A percentile compares a stretch with the other conserved stretches of the same genome.
These are phyloP conservation scores for Rubus parviflorus DNA, from an alignment of 306 rosid genomes.

Conservation along the genomic window DNA sequence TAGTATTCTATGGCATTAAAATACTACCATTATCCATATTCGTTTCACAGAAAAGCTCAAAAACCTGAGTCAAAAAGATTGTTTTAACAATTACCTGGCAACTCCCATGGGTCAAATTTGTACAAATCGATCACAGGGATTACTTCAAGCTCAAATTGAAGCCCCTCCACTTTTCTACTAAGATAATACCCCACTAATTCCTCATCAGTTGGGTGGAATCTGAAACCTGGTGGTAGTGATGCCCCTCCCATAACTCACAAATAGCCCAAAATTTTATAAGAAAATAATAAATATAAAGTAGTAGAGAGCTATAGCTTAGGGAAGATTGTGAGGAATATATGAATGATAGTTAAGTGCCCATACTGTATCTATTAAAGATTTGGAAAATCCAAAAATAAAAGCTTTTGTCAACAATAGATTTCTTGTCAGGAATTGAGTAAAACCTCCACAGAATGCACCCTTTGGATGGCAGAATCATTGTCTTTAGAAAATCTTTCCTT, in stretches of 20 bases:
- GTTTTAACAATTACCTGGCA: conserved; percentile 64
- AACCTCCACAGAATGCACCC: conserved; percentile 48
- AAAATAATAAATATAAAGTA: not conserved
- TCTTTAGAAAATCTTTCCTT: conserved; percentile 38
- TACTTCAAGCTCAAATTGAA: conserved; percentile 85
- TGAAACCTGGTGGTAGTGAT: conserved; percentile 79
- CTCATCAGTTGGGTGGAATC: conserved; percentile 91
- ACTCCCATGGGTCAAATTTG: conserved; percentile 94
- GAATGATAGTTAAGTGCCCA: conserved; percentile 42
- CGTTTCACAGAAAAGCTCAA: not conserved
- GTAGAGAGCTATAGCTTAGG: not conserved
- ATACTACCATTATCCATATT: not conserved
- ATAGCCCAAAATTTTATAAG: not conserved
- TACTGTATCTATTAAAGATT: conserved; percentile 52
- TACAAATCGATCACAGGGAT: conserved; percentile 83
- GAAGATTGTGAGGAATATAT: conserved; percentile 2
- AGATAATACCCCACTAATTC: conserved; percentile 84
- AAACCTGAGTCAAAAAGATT: not conserved
- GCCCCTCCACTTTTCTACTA: conserved; percentile 73
- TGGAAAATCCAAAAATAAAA: conserved; percentile 85
- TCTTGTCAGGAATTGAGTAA: conserved; percentile 49
- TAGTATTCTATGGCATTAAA: not conserved
- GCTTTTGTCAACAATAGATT: conserved; percentile 56
- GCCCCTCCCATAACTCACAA: conserved; percentile 46
- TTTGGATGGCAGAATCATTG: conserved; percentile 64